Evolutionary conservation across 2,329 filamentous ascomycete species (phyloP), one percentile per base, ranked within the genome.

Genomic region (Septoria petroselini): DNA sequence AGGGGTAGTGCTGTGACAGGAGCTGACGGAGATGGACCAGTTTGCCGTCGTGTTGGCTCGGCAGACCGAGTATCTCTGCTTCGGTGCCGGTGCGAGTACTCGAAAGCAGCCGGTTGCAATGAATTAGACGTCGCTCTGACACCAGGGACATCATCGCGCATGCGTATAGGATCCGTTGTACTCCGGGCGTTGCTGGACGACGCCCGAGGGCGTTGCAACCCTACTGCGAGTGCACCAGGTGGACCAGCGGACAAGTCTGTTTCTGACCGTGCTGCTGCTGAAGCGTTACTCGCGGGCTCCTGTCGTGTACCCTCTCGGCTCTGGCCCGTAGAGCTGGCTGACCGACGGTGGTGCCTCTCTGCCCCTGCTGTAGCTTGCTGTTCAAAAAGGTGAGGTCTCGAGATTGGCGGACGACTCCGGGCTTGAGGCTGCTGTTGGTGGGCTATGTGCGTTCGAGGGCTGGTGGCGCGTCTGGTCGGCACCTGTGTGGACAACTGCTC

Each of bases 191-290:
- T 66, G 41, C 68, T 69, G 21, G 71, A 73, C 41, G 67, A 59
- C 33, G 70, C 65, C 18, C 70, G 61, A 41, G 65, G 63, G 34
- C 67, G 53, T 37, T 59, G 53, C 53, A 3, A 23, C 27, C 15
- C 27, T 7, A 8, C 21, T 3, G 33, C 38, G 7, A 61, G 44
- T 25, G 57, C 44, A 34, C 61, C 55, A 5, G 64, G 63, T 2
- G 64, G 64, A 18, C 61, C 56, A 7, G 68, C 65, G 7, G 68
- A 68, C 1, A 89, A 70, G 62, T 90, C 85, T 1, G 81, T 85
- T 39, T 83, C 79, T 14, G 86, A 88, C 17, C 79, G 77, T 17
- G 79, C 73, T 9, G 80, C 77, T 34, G 77, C 76, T 43, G 75
- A 71, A 19, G 71, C 25, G 9, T 52, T 19, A 14, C 38, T 27